These are phyloP conservation scores for Blepharisma japonicum DNA, from an alignment of 73 alveolate species.

Conservation along the genomic window DNA sequence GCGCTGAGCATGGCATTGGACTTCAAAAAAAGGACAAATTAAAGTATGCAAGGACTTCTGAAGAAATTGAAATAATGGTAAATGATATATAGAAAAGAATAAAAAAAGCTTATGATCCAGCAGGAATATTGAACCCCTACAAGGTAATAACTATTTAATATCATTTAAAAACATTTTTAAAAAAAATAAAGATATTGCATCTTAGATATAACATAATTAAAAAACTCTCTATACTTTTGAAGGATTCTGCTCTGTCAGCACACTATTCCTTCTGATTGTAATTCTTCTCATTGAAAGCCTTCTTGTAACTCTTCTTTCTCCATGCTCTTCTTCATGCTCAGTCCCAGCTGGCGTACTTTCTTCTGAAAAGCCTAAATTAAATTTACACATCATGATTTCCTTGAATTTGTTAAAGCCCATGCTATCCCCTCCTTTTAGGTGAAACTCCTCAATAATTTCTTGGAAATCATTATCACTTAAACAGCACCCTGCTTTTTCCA, in stretches of 20 bases:
- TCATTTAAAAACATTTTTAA: too few relatives aligned
- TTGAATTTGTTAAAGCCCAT: background rate
- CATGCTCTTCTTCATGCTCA: too few relatives aligned
- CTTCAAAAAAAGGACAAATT: conserved; percentile 16
- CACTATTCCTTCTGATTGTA: too few relatives aligned
- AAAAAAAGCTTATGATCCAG: background rate
- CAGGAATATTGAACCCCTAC: conserved; percentile 21
- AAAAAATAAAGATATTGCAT: too few relatives aligned
- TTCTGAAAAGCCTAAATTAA: conserved; percentile 29
- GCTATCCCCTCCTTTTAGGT: background rate
- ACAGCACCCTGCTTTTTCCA: background rate
- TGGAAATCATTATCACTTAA: too few relatives aligned
- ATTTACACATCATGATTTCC: conserved; percentile 11
- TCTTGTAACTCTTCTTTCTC: too few relatives aligned
- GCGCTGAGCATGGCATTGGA: conserved; percentile 30
- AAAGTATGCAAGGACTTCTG: background rate
- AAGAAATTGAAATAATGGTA: background rate
- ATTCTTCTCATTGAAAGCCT: too few relatives aligned
- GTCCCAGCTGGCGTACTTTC: background rate
- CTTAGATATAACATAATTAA: too few relatives aligned
- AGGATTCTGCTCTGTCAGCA: too few relatives aligned
- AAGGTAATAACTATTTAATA: background rate
- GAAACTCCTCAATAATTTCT: too few relatives aligned
- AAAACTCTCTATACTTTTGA: too few relatives aligned
- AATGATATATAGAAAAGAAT: background rate